Conservation (phyloP, 2,329 filamentous ascomycete species). For the Chaetomiaceae sp. region DNA sequence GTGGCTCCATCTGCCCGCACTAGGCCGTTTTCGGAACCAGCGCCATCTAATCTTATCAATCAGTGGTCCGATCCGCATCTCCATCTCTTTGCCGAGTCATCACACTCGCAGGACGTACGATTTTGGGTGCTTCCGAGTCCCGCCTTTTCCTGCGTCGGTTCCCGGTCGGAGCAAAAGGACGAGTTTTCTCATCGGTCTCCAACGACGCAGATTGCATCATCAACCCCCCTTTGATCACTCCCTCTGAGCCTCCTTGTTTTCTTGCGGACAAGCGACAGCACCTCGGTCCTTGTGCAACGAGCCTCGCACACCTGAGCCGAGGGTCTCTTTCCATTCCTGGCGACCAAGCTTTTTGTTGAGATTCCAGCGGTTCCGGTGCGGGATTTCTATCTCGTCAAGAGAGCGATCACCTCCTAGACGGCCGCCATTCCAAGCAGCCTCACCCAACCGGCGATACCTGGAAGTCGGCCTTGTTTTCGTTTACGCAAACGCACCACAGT, state of each 20-base stretch:
- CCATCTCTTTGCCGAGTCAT: conserved; percentile 21
- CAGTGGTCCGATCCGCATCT: conserved; percentile 23
- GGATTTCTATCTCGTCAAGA: neutral
- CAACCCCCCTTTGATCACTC: neutral
- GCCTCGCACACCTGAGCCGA: no score
- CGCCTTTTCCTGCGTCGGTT: conserved; percentile 14
- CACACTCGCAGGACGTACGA: conserved; percentile 4
- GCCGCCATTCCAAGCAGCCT: neutral
- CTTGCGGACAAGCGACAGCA: neutral
- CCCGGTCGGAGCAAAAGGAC: conserved; percentile 8
- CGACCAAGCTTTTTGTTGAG: neutral
- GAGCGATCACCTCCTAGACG: neutral
- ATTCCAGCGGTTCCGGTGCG: neutral
- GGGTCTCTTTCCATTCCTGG: neutral
- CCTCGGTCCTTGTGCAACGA: no score
- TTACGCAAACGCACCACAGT: neutral
- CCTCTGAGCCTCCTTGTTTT: neutral
- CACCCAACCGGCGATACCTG: neutral
- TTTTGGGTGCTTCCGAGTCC: conserved; percentile 5
- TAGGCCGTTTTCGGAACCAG: conserved; percentile 15
- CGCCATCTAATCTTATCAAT: conserved; percentile 29
- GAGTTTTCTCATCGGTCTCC: neutral
- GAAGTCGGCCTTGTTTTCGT: neutral
- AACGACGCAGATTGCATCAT: neutral
- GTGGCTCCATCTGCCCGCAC: conserved; percentile 4